Conservation (phyloP, 768 basidiomycete genomes). For the Phanerodontia chrysosporium region DNA sequence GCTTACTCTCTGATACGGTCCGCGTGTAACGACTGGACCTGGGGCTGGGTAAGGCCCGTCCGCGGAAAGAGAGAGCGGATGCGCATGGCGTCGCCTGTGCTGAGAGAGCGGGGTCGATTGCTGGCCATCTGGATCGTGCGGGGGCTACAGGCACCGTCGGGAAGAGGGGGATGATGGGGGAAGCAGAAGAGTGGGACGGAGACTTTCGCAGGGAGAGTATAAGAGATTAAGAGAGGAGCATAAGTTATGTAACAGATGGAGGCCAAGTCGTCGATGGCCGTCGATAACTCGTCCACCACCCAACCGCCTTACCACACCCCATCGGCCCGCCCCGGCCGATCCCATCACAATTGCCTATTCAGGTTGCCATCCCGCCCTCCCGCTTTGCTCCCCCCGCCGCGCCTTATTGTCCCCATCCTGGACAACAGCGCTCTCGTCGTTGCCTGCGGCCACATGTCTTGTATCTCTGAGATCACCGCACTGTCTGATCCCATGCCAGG, state of each 20-base stretch:
- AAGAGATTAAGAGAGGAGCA: background rate
- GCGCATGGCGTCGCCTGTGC: slow-evolving; percentile 17
- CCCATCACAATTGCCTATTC: background rate
- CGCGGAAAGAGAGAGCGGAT: slow-evolving; percentile 1
- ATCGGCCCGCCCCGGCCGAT: background rate
- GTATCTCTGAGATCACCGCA: background rate
- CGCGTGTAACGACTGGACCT: background rate
- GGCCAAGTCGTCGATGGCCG: slow-evolving; percentile 1
- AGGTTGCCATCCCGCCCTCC: background rate
- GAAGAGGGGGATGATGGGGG: background rate
- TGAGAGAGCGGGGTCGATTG: slow-evolving; percentile 15
- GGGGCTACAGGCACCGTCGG: background rate
- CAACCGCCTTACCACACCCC: background rate
- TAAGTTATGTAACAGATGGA: background rate
- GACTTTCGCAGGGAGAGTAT: background rate
- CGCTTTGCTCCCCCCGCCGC: background rate
- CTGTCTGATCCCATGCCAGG: background rate
- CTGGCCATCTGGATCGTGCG: slow-evolving; percentile 6
- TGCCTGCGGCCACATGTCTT: background rate
- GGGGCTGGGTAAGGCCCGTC: slow-evolving; percentile 5
- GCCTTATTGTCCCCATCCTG: background rate
- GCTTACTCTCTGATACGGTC: slow-evolving; percentile 12
- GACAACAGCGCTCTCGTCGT: background rate
- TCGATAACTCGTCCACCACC: background rate
- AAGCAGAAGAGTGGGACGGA: background rate